Base-by-base conservation (phyloP, 495 filamentous ascomycete genomes). In the Bacidia rubella region DNA sequence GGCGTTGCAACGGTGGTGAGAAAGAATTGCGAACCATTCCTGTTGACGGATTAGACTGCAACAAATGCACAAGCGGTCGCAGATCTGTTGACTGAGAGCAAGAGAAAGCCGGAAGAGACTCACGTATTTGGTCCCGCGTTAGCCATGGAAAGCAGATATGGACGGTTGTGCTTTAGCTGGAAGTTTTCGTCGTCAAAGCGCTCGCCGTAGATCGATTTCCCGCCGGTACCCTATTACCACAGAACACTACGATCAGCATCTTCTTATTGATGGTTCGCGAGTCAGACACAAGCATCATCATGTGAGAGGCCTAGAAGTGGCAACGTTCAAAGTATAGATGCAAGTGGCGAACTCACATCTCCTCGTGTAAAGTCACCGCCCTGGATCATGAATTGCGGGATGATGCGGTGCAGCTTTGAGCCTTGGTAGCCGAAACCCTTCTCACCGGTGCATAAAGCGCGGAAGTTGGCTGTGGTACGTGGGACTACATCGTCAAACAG, bases 111-210 rank as follows among this genome's bases (percentile, higher is more conserved):
- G 29, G 15, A 35, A 15, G 29, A 35, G 29, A 35, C 29, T 35
- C 29, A 35, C 29, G 29, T 35, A 35, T 35, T 35, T 47, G 75
- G 74, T 57, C 85, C 85, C 53, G 84, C 82, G 65, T 90, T 90
- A 62, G 85, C 85, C 85, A 88, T 90, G 62, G 84, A 87, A 55
- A 90, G 75, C 41, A 83, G 75, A 67, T 74, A 78, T 24, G 75
- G 76, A 54, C 69, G 64, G 66, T 62, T 65, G 74, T 90, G 85
- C 68, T 74, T 81, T 40, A 70, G 64, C 45, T 66, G 57, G 67
- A 87, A 86, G 77, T 85, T 89, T 78, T 90, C 85, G 60, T 90
- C 85, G 41, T 75, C 66, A 59, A 90, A 90, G 75, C 86, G 87
- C 68, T 86, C 83, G 61, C 86, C 85, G 69, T 87, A 89, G 74